phyloP scores from a whole-genome alignment of 305 asterid genomes.

The Solanum hybrid region DNA sequence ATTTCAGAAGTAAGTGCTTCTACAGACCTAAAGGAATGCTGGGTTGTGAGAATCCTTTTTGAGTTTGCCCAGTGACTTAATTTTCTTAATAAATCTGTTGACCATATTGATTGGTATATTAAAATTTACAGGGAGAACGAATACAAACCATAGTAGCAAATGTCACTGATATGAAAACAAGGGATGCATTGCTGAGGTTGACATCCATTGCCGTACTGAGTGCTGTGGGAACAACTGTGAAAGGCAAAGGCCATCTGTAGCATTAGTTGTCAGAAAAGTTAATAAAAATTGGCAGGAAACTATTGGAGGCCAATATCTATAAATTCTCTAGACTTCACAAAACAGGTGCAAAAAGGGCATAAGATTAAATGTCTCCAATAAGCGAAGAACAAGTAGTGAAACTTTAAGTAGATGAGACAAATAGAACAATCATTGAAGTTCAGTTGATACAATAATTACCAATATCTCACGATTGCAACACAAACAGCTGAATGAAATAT shows the following conservation, averaged over 20 bases:
- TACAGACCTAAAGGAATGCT: background rate
- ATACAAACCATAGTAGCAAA: constrained; percentile 95
- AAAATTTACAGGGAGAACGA: background rate
- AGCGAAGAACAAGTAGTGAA: background rate
- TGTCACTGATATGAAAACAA: constrained; percentile 98
- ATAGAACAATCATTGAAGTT: background rate
- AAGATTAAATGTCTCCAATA: background rate
- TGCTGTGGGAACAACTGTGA: constrained; percentile 99
- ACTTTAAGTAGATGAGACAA: background rate
- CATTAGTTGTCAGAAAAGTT: constrained; percentile 82
- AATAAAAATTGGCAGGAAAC: constrained; percentile 26
- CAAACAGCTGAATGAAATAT: background rate
- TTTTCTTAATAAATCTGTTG: background rate
- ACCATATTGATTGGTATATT: background rate
- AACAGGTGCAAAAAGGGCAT: background rate
- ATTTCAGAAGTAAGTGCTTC: background rate
- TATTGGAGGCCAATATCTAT: background rate
- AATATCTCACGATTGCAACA: background rate
- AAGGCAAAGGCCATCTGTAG: constrained; percentile 91
- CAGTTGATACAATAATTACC: background rate
- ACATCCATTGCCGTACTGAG: constrained; percentile 98
- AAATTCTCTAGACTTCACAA: background rate
- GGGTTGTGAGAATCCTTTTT: background rate
- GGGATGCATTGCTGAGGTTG: constrained; percentile 93
- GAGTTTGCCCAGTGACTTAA: background rate